phyloP scores from a whole-genome alignment of 306 rosid genomes.

The Pyrus communis region DNA sequence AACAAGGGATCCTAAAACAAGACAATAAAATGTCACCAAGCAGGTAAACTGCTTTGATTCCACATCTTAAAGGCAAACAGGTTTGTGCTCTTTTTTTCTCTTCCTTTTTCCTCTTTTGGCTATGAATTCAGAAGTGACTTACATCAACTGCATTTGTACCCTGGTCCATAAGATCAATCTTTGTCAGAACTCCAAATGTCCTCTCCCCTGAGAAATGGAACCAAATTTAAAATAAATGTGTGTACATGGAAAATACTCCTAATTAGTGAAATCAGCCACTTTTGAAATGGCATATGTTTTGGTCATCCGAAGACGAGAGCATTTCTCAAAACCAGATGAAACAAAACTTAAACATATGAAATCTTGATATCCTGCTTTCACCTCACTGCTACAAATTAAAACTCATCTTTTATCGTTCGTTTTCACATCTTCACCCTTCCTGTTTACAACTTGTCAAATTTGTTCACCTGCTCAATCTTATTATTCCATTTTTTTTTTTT shows the following conservation, averaged over 20 bases:
- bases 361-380: not conserved
- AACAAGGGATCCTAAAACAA: not conserved
- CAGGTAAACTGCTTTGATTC: not conserved
- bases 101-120: not conserved
- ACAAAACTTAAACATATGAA: not conserved
- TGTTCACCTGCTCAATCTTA: not conserved
- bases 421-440: not conserved
- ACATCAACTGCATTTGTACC: conserved; percentile 48
- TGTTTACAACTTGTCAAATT: not conserved
- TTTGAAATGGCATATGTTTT: not conserved
- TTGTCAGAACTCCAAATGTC: conserved; percentile 44
- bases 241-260: not conserved
- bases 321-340: not conserved
- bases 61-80: not conserved
- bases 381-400: not conserved
- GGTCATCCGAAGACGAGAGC: not conserved
- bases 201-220: conserved; percentile 29
- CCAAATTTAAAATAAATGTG: not conserved
- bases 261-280: not conserved
- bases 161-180: conserved; percentile 47
- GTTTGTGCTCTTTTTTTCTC: not conserved
- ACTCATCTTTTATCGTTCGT: not conserved
- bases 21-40: not conserved
- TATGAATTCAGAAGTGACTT: conserved; percentile 8
- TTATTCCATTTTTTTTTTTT: not conserved